A percentile compares a stretch with the other conserved stretches of the same genome.
These are phyloP conservation scores for Solanum peruvianum DNA, from an alignment of 257 asterid genomes.

Conservation along the genomic window DNA sequence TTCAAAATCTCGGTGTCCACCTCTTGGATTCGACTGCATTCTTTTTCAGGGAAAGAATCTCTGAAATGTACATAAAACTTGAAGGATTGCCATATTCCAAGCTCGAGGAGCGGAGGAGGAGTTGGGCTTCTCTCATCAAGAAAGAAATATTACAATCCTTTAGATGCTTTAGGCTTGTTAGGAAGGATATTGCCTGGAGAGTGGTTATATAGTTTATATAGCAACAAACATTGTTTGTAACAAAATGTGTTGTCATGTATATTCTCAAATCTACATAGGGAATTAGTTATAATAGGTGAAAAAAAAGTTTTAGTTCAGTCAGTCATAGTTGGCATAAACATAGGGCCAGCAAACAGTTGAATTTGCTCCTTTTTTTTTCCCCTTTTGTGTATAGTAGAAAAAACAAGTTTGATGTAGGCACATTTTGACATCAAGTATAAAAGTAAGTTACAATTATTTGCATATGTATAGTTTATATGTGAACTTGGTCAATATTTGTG, in stretches of 20 bases:
- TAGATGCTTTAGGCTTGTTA: background rate
- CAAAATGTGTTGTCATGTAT: background rate
- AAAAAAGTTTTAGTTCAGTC: background rate
- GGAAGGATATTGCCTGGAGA: background rate
- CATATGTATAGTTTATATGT: background rate
- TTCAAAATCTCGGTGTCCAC: background rate
- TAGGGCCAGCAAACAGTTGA: background rate
- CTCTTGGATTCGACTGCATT: background rate
- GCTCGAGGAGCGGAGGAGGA: background rate
- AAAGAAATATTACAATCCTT: background rate
- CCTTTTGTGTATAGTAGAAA: background rate
- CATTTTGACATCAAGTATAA: background rate
- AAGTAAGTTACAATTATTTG: background rate
- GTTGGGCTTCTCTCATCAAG: background rate
- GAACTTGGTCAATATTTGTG: background rate
- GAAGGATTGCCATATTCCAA: background rate
- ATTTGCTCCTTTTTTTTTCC: background rate
- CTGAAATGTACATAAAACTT: background rate
- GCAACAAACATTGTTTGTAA: background rate
- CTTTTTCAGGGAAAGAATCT: background rate
- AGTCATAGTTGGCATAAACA: background rate
- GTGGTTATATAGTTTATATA: constrained; percentile 1
- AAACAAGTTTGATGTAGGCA: background rate
- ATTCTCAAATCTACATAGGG: background rate
- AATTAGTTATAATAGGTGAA: background rate